Conservation (phyloP, 2,329 filamentous ascomycete genomes). For the Penicillium frequentans region DNA sequence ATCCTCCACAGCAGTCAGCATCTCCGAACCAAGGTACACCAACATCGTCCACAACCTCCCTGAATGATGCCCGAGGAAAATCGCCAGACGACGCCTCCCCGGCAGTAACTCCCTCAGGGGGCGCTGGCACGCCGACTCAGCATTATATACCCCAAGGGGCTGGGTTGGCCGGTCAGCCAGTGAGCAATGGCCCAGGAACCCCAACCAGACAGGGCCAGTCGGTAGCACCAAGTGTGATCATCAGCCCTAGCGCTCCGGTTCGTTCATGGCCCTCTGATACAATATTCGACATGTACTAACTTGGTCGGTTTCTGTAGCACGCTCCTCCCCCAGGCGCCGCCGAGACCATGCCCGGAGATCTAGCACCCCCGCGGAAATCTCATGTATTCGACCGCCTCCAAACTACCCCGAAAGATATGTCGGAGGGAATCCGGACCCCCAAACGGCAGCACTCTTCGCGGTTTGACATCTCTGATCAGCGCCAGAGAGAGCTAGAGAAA, state of each 20-base stretch:
- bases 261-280: conserved; percentile 37
- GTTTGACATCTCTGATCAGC: conserved; percentile 94
- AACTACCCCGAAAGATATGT: conserved; percentile 92
- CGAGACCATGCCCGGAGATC: conserved; percentile 97
- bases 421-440: conserved; percentile 90
- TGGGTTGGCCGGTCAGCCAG: conserved; percentile 34
- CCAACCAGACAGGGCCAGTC: conserved; percentile 62
- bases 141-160: conserved; percentile 40
- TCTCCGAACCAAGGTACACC: conserved; percentile 70
- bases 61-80: conserved; percentile 85
- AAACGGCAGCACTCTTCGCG: conserved; percentile 96
- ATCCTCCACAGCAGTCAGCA: conserved; percentile 56
- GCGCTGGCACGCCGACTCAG: conserved; percentile 33
- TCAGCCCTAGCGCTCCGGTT: conserved; percentile 91
- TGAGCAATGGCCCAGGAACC: conserved; percentile 57
- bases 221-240: conserved; percentile 83
- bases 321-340: conserved; percentile 87
- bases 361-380: conserved; percentile 94
- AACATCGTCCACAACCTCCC: conserved; percentile 82
- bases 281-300: conserved; percentile 4
- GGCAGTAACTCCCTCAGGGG: conserved; percentile 27
- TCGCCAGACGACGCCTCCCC: conserved; percentile 49
- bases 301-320: conserved; percentile 59
- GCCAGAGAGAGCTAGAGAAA: conserved; percentile 88
- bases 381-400: conserved; percentile 85